Base-by-base conservation (phyloP, 2,329 filamentous ascomycete genomes). In the Pseudopithomyces maydicus region DNA sequence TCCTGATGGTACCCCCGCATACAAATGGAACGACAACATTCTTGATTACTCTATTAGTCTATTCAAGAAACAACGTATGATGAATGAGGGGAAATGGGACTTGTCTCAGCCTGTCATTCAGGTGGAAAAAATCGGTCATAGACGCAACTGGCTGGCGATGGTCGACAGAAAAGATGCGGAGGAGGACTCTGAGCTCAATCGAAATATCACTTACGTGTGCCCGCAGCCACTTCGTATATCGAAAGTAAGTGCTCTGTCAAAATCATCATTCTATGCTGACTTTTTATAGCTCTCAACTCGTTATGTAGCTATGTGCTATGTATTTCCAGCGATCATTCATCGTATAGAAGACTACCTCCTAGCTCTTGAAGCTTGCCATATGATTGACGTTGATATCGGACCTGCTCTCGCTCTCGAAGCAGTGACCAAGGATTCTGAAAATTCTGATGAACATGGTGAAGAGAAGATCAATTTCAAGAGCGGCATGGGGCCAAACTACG, bases 401-500 rank as follows among this genome's bases (percentile, higher is more conserved):
- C 84, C 90, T 0, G 81, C 84, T 1, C 79, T 96, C 26, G 93
- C 93, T 0, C 81, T 99, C 0, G 93, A 97, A 70, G 92, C 95
- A 0, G 80, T 97, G 55, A 99, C 95, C 0, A 97, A 99, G 70
- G 91, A 97, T 67, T 93, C 90, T 0, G 90, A 96, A 64, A 93
- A 93, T 62, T 88, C 87, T 0, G 89, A 90, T 7, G 91, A 96
- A 36, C 85, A 91, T 58, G 81, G 80, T 0, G 80, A 84, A 33
- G 82, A 89, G 55, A 85, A 90, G 38, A 77, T 91, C 51, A 90
- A 92, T 64, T 87, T 93, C 45, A 90, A 92, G 65, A 81, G 84
- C 46, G 93, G 92, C 2, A 97, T 97, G 92, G 92, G 92, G 1
- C 89, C 88, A 38, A 98, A 98, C 66, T 99, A 99, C 17, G 48